A percentile compares a stretch with the other conserved stretches of the same genome.
phyloP scores from a whole-genome alignment of 2,329 filamentous ascomycete genomes.

The Myriosclerotinia scirpicola region DNA sequence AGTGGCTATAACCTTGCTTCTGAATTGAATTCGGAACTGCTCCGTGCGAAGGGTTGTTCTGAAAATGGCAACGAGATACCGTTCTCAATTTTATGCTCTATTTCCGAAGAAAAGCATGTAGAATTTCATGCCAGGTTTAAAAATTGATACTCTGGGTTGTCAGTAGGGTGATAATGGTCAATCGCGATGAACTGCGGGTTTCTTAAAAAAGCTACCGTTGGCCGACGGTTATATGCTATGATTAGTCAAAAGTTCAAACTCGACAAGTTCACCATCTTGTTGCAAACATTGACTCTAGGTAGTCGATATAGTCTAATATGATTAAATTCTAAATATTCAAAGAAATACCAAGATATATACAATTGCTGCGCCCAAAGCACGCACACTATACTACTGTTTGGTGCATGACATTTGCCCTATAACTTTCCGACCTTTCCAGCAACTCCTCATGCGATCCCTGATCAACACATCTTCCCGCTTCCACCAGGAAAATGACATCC shows the following conservation, averaged over 20 bases:
- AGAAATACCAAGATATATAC: neutral
- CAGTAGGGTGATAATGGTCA: neutral
- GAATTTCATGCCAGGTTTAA: too few relatives aligned
- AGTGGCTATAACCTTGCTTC: neutral
- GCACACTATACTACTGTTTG: conserved; percentile 50
- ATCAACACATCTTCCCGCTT: conserved; percentile 54
- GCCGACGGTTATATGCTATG: neutral
- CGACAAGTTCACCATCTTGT: neutral
- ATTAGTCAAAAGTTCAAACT: neutral
- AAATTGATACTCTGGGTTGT: too few relatives aligned
- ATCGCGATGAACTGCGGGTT: neutral
- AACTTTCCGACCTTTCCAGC: conserved; percentile 51
- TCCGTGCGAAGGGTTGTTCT: neutral
- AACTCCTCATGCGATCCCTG: conserved; percentile 55
- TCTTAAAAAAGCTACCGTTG: neutral
- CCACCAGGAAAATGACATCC: conserved; percentile 58
- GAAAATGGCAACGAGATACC: neutral
- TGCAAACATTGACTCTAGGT: neutral
- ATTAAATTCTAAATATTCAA: neutral
- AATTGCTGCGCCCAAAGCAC: conserved; percentile 46
- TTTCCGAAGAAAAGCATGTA: too few relatives aligned
- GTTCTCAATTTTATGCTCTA: too few relatives aligned
- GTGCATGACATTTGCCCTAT: conserved; percentile 47
- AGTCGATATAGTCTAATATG: neutral
- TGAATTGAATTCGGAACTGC: too few relatives aligned